A percentile compares a stretch with the other conserved stretches of the same genome.
These are phyloP conservation scores for Baudoinia panamericana DNA, from an alignment of 495 filamentous ascomycete species.

Conservation along the genomic window DNA sequence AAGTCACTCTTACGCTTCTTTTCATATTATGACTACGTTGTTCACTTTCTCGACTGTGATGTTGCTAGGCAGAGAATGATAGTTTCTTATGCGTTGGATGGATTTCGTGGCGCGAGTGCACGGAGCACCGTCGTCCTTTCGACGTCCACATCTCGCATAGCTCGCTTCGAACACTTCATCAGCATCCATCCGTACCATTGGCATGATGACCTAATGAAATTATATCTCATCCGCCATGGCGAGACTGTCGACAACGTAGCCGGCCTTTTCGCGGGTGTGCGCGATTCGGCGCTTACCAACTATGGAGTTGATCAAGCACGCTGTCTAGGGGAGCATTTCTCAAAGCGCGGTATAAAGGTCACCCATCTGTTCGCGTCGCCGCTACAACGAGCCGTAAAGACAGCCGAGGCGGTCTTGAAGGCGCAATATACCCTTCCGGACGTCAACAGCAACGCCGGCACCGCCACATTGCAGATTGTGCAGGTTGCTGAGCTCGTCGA, in stretches of 20 bases:
- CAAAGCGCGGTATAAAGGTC: conserved; percentile 34
- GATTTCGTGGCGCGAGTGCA: no score
- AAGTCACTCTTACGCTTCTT: no score
- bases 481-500: conserved; percentile 48
- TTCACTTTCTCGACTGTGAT: no score
- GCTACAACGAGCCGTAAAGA: conserved; percentile 57
- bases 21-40: no score
- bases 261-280: conserved; percentile 53
- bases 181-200: neutral
- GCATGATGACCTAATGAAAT: conserved; percentile 38
- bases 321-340: conserved; percentile 45
- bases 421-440: conserved; percentile 30
- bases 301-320: conserved; percentile 68
- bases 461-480: conserved; percentile 27
- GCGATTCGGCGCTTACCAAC: conserved; percentile 66
- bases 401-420: conserved; percentile 49
- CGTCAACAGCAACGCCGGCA: neutral
- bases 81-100: no score
- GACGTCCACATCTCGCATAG: no score
- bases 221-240: conserved; percentile 73
- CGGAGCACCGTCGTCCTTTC: no score
- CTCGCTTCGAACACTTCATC: no score
- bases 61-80: no score
- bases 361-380: conserved; percentile 67
- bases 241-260: conserved; percentile 83